Evolutionary conservation across 495 filamentous ascomycete genomes (phyloP).

Genomic region (Cercophora sp.): DNA sequence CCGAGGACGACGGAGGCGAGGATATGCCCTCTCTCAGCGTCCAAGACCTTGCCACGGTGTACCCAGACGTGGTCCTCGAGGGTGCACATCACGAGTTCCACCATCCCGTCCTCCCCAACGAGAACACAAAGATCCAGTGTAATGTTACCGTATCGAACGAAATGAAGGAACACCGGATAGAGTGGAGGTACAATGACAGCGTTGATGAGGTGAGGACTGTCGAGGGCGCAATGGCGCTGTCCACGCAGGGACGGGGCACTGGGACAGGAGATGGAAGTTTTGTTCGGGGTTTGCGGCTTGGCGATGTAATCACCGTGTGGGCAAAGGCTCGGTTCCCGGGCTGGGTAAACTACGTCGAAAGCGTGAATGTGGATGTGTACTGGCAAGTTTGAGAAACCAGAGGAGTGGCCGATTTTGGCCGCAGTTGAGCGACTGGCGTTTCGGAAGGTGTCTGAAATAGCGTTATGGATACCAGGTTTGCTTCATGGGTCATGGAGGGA

Average conservation of each 20-base stretch:
- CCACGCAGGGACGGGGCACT: constrained; percentile 45
- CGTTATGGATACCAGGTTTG: no score
- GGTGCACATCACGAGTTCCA: constrained; percentile 20
- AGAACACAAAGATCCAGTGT: constrained; percentile 47
- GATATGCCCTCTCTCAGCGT: constrained; percentile 8
- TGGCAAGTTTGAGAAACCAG: constrained; percentile 56
- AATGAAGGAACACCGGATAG: constrained; percentile 42
- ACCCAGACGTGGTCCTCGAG: constrained; percentile 8
- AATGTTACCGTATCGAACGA: constrained; percentile 41
- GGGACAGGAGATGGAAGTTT: constrained; percentile 53
- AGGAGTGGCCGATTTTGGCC: no score
- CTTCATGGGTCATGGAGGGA: no score
- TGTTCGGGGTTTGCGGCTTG: constrained; percentile 55
- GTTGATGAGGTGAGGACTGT: constrained; percentile 41
- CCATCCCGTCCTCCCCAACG: constrained; percentile 38
- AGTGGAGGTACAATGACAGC: constrained; percentile 55
- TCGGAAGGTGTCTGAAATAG: no score
- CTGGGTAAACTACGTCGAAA: constrained; percentile 58
- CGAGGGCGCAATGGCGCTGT: constrained; percentile 30
- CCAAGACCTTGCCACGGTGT: constrained; percentile 16
- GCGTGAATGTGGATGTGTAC: constrained; percentile 56
- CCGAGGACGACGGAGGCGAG: background rate
- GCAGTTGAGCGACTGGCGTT: no score
- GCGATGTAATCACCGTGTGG: constrained; percentile 65
- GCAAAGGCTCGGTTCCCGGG: constrained; percentile 57